These are phyloP conservation scores for Blastobotrys mokoenaii DNA, from an alignment of 805 yeast genomes.

Conservation along the genomic window DNA sequence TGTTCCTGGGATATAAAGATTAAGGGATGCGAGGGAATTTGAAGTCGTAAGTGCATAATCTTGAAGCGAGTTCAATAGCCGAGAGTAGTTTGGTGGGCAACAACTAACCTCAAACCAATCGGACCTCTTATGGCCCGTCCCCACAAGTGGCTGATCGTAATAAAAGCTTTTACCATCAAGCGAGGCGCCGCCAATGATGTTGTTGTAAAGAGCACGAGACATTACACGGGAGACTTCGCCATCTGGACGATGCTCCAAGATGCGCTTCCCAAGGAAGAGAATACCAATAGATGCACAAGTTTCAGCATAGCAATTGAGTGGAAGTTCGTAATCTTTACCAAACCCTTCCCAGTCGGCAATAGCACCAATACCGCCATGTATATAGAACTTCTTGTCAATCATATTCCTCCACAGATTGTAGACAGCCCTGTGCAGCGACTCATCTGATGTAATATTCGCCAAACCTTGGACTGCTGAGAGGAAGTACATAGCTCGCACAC, in stretches of 20 bases:
- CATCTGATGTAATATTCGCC: slow-evolving; percentile 16
- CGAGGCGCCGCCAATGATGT: slow-evolving; percentile 23
- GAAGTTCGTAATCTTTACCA: slow-evolving; percentile 20
- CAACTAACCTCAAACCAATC: slow-evolving; percentile 22
- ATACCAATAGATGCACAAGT: slow-evolving; percentile 25
- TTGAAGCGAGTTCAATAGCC: slow-evolving; percentile 20
- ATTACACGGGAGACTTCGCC: slow-evolving; percentile 16
- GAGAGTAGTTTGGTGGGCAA: slow-evolving; percentile 26
- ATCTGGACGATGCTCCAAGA: slow-evolving; percentile 15
- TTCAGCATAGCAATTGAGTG: slow-evolving; percentile 23
- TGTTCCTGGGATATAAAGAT: neutral
- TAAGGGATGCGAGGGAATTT: neutral
- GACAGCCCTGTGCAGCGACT: slow-evolving; percentile 13
- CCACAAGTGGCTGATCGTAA: slow-evolving; percentile 21
- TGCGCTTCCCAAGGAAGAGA: slow-evolving; percentile 17
- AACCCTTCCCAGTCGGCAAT: slow-evolving; percentile 23
- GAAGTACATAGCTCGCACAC: slow-evolving; percentile 21
- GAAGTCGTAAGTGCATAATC: neutral
- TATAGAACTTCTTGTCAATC: slow-evolving; percentile 21
- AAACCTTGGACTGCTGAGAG: slow-evolving; percentile 22
- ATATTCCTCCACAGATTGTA: slow-evolving; percentile 17
- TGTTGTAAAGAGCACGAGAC: slow-evolving; percentile 22
- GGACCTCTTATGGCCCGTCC: slow-evolving; percentile 14
- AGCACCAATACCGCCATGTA: slow-evolving; percentile 25
- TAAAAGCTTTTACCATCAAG: slow-evolving; percentile 21